These are phyloP conservation scores for Vigna unguiculata DNA, from an alignment of 306 rosid genomes.

Conservation along the genomic window DNA sequence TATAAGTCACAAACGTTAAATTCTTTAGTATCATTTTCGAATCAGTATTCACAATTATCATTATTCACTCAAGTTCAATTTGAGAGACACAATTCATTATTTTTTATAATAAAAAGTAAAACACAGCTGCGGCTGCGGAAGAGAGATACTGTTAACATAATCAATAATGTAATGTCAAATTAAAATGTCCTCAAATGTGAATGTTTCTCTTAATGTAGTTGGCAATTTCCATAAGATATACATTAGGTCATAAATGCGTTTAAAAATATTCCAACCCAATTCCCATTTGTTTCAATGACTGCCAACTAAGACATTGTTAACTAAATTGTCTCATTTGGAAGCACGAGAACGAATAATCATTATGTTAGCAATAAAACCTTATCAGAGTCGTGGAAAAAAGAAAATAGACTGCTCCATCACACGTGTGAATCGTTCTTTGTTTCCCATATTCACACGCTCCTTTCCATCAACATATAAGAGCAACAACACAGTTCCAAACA, in stretches of 20 bases:
- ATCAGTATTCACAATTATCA: too few species aligned
- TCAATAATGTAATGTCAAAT: not conserved
- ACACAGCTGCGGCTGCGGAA: too few species aligned
- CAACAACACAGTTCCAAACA: not conserved
- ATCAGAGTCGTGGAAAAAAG: not conserved
- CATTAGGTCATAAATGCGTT: not conserved
- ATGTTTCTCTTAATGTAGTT: not conserved
- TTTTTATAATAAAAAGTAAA: too few species aligned
- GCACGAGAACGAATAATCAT: not conserved
- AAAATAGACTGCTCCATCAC: not conserved
- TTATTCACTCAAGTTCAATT: too few species aligned
- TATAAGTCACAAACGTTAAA: too few species aligned
- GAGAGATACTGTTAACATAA: too few species aligned
- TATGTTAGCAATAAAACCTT: not conserved
- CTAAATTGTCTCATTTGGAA: not conserved
- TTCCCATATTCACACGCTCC: slow-evolving; percentile 3
- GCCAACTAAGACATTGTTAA: slow-evolving; percentile 2
- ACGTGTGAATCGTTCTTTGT: slow-evolving; percentile 20
- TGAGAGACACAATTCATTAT: too few species aligned
- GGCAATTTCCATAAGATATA: not conserved
- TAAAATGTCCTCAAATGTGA: not conserved
- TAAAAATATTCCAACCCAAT: not conserved
- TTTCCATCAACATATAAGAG: not conserved
- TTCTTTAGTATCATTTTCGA: too few species aligned
- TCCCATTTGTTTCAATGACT: not conserved